phyloP scores from a whole-genome alignment of 139 green algal species.

The Chlamydomonas sp. region DNA sequence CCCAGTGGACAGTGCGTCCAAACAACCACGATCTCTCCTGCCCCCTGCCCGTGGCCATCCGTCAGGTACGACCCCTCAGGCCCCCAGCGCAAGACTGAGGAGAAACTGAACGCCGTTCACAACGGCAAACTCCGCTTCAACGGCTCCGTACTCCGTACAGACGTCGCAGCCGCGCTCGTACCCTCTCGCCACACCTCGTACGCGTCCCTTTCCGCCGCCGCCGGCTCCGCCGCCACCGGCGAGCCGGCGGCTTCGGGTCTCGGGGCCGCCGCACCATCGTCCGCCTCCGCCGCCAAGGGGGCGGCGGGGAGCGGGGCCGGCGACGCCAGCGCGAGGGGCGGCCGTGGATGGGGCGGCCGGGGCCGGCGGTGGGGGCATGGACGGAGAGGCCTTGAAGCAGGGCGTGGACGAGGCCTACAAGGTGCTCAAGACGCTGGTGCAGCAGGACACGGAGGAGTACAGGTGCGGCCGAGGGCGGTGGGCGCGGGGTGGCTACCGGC shows the following conservation, averaged over 20 bases:
- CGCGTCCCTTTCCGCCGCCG: background rate
- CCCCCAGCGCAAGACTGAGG: conserved; percentile 41
- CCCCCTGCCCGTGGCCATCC: conserved; percentile 18
- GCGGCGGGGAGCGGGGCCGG: background rate
- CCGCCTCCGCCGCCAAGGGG: background rate
- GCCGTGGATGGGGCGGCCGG: background rate
- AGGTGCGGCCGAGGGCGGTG: conserved; percentile 7
- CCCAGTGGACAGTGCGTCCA: too few species aligned
- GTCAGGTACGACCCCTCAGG: conserved; percentile 37
- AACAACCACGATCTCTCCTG: background rate
- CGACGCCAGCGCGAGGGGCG: too few species aligned
- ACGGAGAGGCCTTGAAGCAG: background rate
- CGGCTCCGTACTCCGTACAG: background rate
- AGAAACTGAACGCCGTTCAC: conserved; percentile 27
- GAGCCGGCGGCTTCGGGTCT: too few species aligned
- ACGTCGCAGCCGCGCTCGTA: background rate
- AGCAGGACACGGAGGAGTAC: conserved; percentile 61
- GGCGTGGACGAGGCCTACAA: conserved; percentile 37
- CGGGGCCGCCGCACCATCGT: background rate
- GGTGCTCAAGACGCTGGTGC: conserved; percentile 64
- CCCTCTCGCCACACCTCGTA: background rate
- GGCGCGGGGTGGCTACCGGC: background rate
- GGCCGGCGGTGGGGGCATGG: background rate
- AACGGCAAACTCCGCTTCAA: conserved; percentile 1
- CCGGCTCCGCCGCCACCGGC: background rate